Percentiles rank a stretch among this genome's conserved stretches.
Evolutionary conservation across 2,329 filamentous ascomycete species (phyloP).

Genomic region (Colletotrichum liriopes): DNA sequence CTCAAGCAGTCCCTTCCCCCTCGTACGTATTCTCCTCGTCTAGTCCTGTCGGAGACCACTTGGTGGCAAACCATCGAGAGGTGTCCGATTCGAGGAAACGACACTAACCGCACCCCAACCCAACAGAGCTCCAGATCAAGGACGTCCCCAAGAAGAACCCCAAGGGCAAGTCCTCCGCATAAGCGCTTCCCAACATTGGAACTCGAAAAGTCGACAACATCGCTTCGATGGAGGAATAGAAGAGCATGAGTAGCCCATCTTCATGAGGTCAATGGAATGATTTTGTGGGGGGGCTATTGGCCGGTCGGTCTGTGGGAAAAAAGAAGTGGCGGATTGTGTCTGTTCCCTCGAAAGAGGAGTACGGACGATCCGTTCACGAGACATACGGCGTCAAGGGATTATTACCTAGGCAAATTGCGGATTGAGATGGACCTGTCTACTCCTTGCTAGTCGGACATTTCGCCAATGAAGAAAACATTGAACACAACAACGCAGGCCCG

Average conservation of each 20-base stretch:
- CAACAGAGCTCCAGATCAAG: conserved; percentile 66
- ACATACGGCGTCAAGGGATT: conserved; percentile 70
- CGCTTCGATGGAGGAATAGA: conserved; percentile 39
- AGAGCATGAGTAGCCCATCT: conserved; percentile 39
- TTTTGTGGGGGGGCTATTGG: conserved; percentile 20
- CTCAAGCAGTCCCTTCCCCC: conserved; percentile 99
- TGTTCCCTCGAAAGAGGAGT: conserved; percentile 17
- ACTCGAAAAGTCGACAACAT: conserved; percentile 19
- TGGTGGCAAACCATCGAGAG: neutral
- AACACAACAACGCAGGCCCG: conserved; percentile 42
- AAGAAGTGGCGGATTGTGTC: conserved; percentile 1
- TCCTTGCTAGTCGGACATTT: conserved; percentile 47
- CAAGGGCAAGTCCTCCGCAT: conserved; percentile 58
- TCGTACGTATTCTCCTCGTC: conserved; percentile 73
- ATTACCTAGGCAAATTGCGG: conserved; percentile 63
- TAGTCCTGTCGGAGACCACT: neutral
- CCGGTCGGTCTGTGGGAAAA: conserved; percentile 36
- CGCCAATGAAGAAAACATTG: conserved; percentile 40
- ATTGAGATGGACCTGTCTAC: conserved; percentile 45
- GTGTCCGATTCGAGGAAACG: neutral
- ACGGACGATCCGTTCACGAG: neutral
- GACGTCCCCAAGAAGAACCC: conserved; percentile 71
- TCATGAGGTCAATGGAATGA: conserved; percentile 38
- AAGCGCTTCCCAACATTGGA: conserved; percentile 43
- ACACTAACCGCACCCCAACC: conserved; percentile 17